Base-by-base conservation (phyloP, 176 grass and related monocot genomes). In the Oryza australiensis region DNA sequence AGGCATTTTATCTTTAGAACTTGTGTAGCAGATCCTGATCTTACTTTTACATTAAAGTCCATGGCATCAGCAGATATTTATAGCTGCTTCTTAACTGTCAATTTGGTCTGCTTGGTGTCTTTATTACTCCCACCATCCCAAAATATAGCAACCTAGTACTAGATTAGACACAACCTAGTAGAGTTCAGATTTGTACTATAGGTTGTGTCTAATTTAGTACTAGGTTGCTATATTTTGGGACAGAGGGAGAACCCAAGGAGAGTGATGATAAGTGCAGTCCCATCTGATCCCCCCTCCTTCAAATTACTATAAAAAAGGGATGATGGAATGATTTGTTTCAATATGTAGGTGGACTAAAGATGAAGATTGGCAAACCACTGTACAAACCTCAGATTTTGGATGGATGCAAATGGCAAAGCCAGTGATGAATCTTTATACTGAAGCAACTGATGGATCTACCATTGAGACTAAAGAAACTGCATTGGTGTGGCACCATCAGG, bases 381-480 rank as follows among this genome's bases (percentile, higher is more conserved):
- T 42, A 9, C 85, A 82, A 66, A 73, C 48, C 79, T 77, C 82
- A 28, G 91, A 97, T 84, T 88, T 92, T 53, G 83, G 87, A 26
- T 97, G 94, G 94, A 92, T 92, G 94, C 89, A 94, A 79, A 92
- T 92, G 80, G 91, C 85, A 0, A 83, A 94, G 77, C 94, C 94
- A 38, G 91, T 94, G 62, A 97, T 97, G 91, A 83, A 94, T 78
- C 77, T 92, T 69, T 97, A 94, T 63, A 94, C 89, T 2, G 94
- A 94, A 88, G 43, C 94, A 55, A 92, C 94, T 29, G 94, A 97
- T 84, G 94, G 94, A 41, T 97, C 91, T 38, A 75, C 74, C 34
- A 90, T 97, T 28, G 91, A 97, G 69, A 73, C 55, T 0, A 97
- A 97, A 79, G 94, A 97, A 80, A 97, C 87, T 73, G 94, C 94